phyloP scores from a whole-genome alignment of 2,329 filamentous ascomycete species.

The Colletotrichum sp. region DNA sequence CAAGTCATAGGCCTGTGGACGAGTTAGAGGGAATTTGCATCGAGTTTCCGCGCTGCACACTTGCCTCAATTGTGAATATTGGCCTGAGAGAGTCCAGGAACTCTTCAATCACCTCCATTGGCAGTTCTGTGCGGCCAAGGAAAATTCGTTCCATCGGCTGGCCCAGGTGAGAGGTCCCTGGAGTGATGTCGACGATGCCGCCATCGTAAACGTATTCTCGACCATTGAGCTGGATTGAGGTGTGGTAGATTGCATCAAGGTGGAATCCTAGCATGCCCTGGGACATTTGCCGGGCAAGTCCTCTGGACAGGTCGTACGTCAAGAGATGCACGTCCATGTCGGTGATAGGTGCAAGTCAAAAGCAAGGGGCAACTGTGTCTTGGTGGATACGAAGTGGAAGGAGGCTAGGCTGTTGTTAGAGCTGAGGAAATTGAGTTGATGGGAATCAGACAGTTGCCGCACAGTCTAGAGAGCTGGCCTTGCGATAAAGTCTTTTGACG shows the following conservation, averaged over 20 bases:
- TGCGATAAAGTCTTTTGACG: neutral
- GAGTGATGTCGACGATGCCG: constrained; percentile 80
- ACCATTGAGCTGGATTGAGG: constrained; percentile 83
- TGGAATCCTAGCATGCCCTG: constrained; percentile 58
- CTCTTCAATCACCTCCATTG: constrained; percentile 82
- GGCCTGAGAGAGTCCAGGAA: constrained; percentile 84
- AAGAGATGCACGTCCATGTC: constrained; percentile 78
- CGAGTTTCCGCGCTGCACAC: neutral
- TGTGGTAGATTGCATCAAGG: constrained; percentile 95
- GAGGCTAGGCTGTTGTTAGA: neutral
- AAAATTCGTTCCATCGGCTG: constrained; percentile 76
- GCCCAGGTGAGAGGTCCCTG: constrained; percentile 87
- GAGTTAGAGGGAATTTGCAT: neutral
- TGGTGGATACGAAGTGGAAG: neutral
- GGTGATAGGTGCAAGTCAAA: neutral
- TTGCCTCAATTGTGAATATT: constrained; percentile 81
- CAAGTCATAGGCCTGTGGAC: constrained; percentile 79
- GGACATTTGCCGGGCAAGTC: constrained; percentile 61
- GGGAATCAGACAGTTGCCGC: neutral
- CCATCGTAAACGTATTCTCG: constrained; percentile 91
- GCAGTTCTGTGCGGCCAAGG: constrained; percentile 79
- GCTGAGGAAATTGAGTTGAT: neutral
- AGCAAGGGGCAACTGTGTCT: neutral
- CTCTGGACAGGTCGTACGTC: constrained; percentile 78
- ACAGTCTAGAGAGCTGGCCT: neutral